A percentile compares a stretch with the other conserved stretches of the same genome.
phyloP scores from a whole-genome alignment of 1,139 yeast species.

The Kodamaea sp. region DNA sequence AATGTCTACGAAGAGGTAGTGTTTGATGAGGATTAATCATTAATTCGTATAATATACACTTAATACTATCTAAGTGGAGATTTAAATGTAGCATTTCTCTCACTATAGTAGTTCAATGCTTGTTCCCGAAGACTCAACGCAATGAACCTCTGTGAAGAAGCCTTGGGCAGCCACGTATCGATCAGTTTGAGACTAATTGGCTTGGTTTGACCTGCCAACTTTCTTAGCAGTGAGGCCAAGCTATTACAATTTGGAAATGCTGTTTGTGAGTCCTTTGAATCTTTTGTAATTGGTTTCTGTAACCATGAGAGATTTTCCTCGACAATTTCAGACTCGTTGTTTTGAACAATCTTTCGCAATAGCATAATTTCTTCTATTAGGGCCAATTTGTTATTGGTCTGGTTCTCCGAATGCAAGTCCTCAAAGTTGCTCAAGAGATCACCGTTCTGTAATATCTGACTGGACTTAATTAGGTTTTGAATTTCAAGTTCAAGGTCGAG shows the following conservation, averaged over 20 bases:
- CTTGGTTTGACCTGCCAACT: slow-evolving; percentile 7
- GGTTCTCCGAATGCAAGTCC: slow-evolving; percentile 34
- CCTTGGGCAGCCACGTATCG: slow-evolving; percentile 23
- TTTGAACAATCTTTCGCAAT: slow-evolving; percentile 28
- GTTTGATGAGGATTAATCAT: too few relatives aligned
- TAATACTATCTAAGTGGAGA: background rate
- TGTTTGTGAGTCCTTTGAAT: background rate
- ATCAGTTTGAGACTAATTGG: slow-evolving; percentile 13
- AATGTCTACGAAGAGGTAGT: too few relatives aligned
- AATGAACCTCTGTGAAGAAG: slow-evolving; percentile 21
- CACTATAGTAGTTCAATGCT: slow-evolving; percentile 6
- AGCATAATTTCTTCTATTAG: slow-evolving; percentile 40
- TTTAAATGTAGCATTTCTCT: slow-evolving; percentile 1
- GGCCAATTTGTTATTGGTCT: slow-evolving; percentile 28
- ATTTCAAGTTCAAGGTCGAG: slow-evolving; percentile 21
- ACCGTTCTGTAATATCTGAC: slow-evolving; percentile 17
- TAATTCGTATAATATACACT: too few relatives aligned
- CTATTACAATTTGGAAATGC: too few relatives aligned
- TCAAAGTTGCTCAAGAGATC: slow-evolving; percentile 21
- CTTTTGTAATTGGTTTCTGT: slow-evolving; percentile 10
- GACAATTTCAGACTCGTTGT: slow-evolving; percentile 1
- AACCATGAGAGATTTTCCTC: slow-evolving; percentile 23
- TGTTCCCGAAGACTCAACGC: slow-evolving; percentile 15
- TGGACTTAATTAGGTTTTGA: slow-evolving; percentile 17
- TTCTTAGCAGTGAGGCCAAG: too few relatives aligned